Percentiles rank a stretch among this genome's conserved stretches.
Conservation (phyloP, 2,329 filamentous ascomycete species). For the Phialophora chinensis region DNA sequence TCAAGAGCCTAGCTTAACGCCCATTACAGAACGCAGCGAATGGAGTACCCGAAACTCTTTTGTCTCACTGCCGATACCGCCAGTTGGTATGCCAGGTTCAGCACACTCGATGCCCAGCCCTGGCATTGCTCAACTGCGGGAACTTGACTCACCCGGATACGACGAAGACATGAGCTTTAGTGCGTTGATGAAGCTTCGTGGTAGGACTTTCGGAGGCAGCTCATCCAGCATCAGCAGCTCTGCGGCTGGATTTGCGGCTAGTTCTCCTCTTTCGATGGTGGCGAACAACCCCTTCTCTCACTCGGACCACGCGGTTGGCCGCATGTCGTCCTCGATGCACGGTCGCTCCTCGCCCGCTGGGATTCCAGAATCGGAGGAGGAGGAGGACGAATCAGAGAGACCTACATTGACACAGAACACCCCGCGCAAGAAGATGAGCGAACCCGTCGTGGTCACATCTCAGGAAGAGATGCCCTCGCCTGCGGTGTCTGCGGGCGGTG, state of each 20-base stretch:
- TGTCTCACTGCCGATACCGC: conserved; percentile 69
- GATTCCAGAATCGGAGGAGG: conserved; percentile 41
- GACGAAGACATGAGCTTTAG: conserved; percentile 76
- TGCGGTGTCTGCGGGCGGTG: conserved; percentile 18
- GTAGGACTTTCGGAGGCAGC: conserved; percentile 80
- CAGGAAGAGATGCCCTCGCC: conserved; percentile 34
- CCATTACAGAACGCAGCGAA: conserved; percentile 94
- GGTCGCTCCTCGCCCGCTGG: conserved; percentile 34
- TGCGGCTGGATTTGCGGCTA: conserved; percentile 43
- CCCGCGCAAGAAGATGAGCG: conserved; percentile 33
- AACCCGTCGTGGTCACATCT: conserved; percentile 29
- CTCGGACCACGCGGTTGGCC: conserved; percentile 19
- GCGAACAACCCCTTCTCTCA: conserved; percentile 41
- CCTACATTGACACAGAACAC: conserved; percentile 42
- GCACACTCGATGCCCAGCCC: conserved; percentile 68
- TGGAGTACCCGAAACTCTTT: conserved; percentile 94
- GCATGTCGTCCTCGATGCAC: conserved; percentile 31
- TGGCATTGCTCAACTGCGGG: conserved; percentile 73
- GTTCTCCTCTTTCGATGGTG: conserved; percentile 47
- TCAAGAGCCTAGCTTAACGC: conserved; percentile 88
- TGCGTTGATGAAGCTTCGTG: conserved; percentile 73
- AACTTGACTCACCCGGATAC: conserved; percentile 56
- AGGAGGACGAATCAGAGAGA: conserved; percentile 36
- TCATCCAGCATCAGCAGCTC: conserved; percentile 71
- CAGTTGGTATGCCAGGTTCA: conserved; percentile 51